Conservation (phyloP, 1,284 basidiomycete genomes). For the Phylloporus sp. region DNA sequence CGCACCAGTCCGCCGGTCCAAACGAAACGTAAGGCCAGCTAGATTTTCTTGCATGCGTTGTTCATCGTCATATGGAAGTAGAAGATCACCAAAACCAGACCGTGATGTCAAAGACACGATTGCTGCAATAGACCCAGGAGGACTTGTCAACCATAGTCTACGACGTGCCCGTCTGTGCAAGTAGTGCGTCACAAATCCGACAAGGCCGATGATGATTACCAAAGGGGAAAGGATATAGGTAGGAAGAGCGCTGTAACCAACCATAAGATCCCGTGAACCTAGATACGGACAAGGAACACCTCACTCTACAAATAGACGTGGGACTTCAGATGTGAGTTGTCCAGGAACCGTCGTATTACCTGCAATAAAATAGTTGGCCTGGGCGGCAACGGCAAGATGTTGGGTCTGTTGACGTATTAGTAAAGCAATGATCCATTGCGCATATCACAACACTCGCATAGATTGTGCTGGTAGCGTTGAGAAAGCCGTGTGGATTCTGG, state of each 20-base stretch:
- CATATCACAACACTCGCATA: slow-evolving; percentile 54
- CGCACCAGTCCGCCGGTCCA: slow-evolving; percentile 68
- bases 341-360: slow-evolving; percentile 47
- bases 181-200: slow-evolving; percentile 55
- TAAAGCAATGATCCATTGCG: not conserved
- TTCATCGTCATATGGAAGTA: slow-evolving; percentile 66
- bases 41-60: slow-evolving; percentile 55
- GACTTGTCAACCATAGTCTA: slow-evolving; percentile 58
- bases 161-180: slow-evolving; percentile 55
- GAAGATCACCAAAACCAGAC: slow-evolving; percentile 67
- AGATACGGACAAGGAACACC: slow-evolving; percentile 27
- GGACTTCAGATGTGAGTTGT: slow-evolving; percentile 48
- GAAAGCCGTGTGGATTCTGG: slow-evolving; percentile 55
- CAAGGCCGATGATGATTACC: slow-evolving; percentile 55
- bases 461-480: slow-evolving; percentile 54
- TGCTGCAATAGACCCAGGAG: slow-evolving; percentile 68
- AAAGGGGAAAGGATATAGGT: slow-evolving; percentile 56
- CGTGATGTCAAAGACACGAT: slow-evolving; percentile 63
- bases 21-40: slow-evolving; percentile 58
- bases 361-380: slow-evolving; percentile 61
- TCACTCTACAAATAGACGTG: slow-evolving; percentile 65
- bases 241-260: slow-evolving; percentile 52
- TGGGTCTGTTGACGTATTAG: slow-evolving; percentile 50
- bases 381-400: slow-evolving; percentile 62
- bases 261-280: slow-evolving; percentile 17